phyloP scores from a whole-genome alignment of 257 asterid species.

The Sherardia arvensis region DNA sequence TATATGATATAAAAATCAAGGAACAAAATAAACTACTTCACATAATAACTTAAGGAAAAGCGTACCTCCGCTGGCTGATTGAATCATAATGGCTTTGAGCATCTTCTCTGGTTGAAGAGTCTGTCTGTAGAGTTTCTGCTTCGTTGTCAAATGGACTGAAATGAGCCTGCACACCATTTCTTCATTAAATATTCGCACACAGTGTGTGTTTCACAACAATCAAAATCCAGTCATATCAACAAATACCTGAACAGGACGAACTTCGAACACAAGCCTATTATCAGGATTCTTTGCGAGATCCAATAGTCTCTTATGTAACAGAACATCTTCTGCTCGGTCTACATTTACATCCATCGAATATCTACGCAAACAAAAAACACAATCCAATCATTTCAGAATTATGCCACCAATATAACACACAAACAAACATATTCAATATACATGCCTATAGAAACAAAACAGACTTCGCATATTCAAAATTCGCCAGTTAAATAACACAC shows the following conservation, averaged over 20 bases:
- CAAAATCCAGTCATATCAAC: background rate
- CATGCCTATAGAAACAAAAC: too few species aligned
- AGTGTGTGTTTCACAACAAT: background rate
- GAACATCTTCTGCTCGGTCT: slow-evolving; percentile 52
- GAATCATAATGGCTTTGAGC: slow-evolving; percentile 24
- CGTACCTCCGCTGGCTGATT: slow-evolving; percentile 17
- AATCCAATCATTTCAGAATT: background rate
- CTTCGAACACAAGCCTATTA: slow-evolving; percentile 35
- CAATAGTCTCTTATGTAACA: slow-evolving; percentile 34
- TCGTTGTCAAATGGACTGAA: slow-evolving; percentile 18
- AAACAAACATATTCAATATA: too few species aligned
- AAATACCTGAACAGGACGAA: slow-evolving; percentile 43
- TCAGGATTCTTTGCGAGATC: slow-evolving; percentile 34
- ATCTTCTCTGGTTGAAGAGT: slow-evolving; percentile 24
- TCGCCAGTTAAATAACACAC: background rate
- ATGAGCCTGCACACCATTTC: slow-evolving; percentile 23
- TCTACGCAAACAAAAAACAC: slow-evolving; percentile 9
- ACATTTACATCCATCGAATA: slow-evolving; percentile 49
- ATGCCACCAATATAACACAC: background rate
- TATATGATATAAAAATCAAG: background rate
- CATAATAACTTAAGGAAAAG: background rate
- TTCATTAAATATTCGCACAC: background rate
- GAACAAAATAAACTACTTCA: background rate
- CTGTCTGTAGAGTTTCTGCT: slow-evolving; percentile 17
- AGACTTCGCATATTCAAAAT: background rate